Evolutionary conservation across 768 basidiomycete species (phyloP), one percentile per base, ranked within the genome.

Genomic region (Tremella mesenterica): DNA sequence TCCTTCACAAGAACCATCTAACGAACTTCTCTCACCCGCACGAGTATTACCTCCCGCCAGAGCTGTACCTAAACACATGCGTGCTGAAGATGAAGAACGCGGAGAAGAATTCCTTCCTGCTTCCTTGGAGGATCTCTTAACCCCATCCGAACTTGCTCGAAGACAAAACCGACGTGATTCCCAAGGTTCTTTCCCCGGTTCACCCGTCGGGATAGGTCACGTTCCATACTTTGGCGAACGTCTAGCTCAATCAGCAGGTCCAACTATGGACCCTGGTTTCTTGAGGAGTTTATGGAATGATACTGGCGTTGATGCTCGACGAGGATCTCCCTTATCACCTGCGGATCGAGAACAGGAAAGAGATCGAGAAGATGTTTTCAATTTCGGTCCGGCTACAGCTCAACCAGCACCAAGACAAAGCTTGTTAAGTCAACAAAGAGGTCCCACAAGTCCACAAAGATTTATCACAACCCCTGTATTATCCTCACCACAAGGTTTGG

Each of bases 121-220:
- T 50, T 87, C 85, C 3, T 76, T 97, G 44, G 88, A 83, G 25
- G 92, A 96, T 56, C 78, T 97, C 6, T 76, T 97, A 44, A 93
- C 91, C 0, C 87, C 88, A 0, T 85, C 84, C 61, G 93, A 96
- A 74, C 79, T 84, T 58, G 85, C 81, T 28, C 77, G 92, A 28
- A 77, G 90, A 39, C 83, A 88, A 80, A 66, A 59, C 12, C 54
- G 74, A 21, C 53, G 72, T 25, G 69, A 73, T 46, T 67, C 65
- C 27, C 60, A 71, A 21, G 64, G 64, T 39, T 63, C 59, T 27
- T 56, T 45, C 34, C 49, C 33, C n/a, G 33, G 41, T 23, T 53
- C 50, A 44, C 61, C 38, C 8, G 53, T 12, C 43, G 29, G 20
- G 45, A 43, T 8, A 25, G n/a, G n/a, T n/a, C n/a, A n/a, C n/a